A percentile compares a stretch with the other conserved stretches of the same genome.
These are phyloP conservation scores for Clathrospora elynae DNA, from an alignment of 2,329 filamentous ascomycete species.

Conservation along the genomic window DNA sequence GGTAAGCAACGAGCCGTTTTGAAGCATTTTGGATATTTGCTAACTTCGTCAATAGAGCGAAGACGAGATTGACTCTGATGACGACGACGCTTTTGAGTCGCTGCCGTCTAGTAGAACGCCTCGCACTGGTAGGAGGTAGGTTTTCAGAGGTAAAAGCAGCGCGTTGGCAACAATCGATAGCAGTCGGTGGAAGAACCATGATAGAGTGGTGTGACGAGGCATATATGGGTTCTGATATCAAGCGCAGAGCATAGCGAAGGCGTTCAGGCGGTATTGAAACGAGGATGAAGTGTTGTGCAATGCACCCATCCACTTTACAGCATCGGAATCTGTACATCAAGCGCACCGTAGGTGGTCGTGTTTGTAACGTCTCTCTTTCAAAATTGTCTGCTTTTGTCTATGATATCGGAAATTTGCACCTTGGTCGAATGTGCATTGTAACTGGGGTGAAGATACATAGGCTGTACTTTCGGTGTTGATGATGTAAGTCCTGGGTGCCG, in stretches of 20 bases:
- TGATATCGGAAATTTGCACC: too few species aligned
- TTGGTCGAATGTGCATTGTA: too few species aligned
- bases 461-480: neutral
- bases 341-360: neutral
- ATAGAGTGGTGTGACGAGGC: neutral
- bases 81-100: conserved; percentile 50
- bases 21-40: neutral
- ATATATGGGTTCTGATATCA: neutral
- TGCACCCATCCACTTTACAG: neutral
- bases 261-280: conserved; percentile 15
- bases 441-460: too few species aligned
- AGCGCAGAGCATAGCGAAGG: conserved; percentile 29
- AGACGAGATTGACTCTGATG: conserved; percentile 51
- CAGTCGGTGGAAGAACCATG: neutral
- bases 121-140: conserved; percentile 34
- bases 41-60: conserved; percentile 42
- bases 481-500: neutral
- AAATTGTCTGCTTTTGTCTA: too few species aligned
- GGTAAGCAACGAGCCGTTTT: conserved; percentile 35
- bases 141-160: too few species aligned
- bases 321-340: neutral
- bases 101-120: conserved; percentile 29
- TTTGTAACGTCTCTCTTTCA: neutral
- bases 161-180: neutral
- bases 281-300: neutral